These are phyloP conservation scores for Fraxinus angustifolia DNA, from an alignment of 305 asterid genomes.

Conservation along the genomic window DNA sequence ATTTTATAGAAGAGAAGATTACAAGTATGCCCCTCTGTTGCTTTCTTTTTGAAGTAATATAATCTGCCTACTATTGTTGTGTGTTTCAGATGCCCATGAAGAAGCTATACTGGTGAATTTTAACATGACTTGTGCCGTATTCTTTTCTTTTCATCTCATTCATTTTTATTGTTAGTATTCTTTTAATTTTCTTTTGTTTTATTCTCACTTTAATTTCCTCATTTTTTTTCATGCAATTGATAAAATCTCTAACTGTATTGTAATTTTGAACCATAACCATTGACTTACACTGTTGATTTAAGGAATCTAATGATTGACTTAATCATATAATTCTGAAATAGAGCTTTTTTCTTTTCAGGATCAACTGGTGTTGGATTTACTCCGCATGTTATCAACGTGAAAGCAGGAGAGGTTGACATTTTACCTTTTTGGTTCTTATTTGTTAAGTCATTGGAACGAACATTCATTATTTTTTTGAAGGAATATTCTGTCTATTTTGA, in stretches of 20 bases:
- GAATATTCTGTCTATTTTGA: not conserved
- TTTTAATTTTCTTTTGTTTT: not conserved
- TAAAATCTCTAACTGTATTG: not conserved
- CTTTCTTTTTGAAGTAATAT: not conserved
- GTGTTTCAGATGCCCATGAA: not conserved
- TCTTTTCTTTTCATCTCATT: not conserved
- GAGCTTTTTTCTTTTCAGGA: slow-evolving; percentile 21
- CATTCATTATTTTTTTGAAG: not conserved
- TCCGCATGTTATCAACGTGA: slow-evolving; percentile 31
- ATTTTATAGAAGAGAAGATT: slow-evolving; percentile 25
- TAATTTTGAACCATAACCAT: not conserved
- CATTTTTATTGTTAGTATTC: slow-evolving; percentile 6
- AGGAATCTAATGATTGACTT: slow-evolving; percentile 1
- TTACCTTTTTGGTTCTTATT: slow-evolving; percentile 8
- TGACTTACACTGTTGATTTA: not conserved
- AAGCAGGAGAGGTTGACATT: slow-evolving; percentile 37
- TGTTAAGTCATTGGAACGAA: not conserved
- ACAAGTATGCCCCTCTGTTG: slow-evolving; percentile 32
- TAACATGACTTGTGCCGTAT: not conserved
- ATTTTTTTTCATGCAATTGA: not conserved
- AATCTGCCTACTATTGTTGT: not conserved
- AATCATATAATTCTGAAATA: slow-evolving; percentile 8
- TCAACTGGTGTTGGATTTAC: slow-evolving; percentile 34
- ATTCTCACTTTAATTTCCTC: not conserved
- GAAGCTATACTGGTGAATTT: not conserved